phyloP scores from a whole-genome alignment of 148 eudicot genomes.

The Drosera capensis region DNA sequence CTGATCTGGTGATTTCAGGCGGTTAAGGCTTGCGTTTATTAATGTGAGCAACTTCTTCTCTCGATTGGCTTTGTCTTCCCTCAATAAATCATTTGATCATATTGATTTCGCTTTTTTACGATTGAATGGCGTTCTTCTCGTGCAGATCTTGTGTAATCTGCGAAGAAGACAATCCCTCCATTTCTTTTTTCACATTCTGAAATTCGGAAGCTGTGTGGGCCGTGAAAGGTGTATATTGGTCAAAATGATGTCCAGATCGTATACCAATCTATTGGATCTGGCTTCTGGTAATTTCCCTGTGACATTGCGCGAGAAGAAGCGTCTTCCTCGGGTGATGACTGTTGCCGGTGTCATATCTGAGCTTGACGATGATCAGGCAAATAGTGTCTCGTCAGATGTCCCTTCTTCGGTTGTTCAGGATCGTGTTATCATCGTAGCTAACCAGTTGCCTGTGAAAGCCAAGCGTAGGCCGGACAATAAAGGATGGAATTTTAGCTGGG shows the following conservation, averaged over 20 bases:
- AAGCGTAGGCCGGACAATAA: conserved; percentile 44
- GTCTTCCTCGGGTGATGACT: conserved; percentile 43
- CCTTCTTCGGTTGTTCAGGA: conserved; percentile 36
- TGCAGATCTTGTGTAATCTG: conserved; percentile 12
- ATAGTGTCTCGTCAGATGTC: conserved; percentile 38
- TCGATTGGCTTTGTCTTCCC: too few species aligned
- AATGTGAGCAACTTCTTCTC: too few species aligned
- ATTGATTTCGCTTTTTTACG: not conserved
- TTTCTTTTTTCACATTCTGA: not conserved
- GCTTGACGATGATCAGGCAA: conserved; percentile 46
- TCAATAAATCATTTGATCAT: too few species aligned
- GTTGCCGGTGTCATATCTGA: conserved; percentile 44
- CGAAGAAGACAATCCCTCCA: not conserved
- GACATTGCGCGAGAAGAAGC: conserved; percentile 38
- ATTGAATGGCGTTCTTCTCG: not conserved
- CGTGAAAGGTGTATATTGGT: not conserved
- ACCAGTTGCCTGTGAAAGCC: conserved; percentile 42
- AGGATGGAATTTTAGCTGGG: conserved; percentile 55
- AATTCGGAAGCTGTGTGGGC: not conserved
- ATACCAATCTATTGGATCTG: conserved; percentile 49
- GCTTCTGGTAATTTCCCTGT: conserved; percentile 56
- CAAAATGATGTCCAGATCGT: conserved; percentile 57
- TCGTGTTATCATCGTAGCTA: conserved; percentile 44
- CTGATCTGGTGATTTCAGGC: too few species aligned
- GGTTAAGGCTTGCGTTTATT: too few species aligned